These are phyloP conservation scores for Calycina marina DNA, from an alignment of 2,329 filamentous ascomycete genomes.

Conservation along the genomic window DNA sequence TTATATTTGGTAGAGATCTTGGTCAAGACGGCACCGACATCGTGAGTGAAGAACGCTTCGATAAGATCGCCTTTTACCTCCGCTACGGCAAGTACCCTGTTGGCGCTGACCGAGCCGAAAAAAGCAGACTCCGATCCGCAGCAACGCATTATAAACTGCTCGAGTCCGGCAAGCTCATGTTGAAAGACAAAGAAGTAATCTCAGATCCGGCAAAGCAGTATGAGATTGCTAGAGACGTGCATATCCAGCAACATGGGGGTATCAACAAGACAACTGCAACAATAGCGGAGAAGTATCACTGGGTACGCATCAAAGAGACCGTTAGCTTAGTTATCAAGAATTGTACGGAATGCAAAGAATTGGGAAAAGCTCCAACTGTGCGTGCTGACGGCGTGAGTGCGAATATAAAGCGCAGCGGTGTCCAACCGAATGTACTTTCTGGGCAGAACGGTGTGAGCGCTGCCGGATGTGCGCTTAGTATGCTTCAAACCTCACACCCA, in stretches of 20 bases:
- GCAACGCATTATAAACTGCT: conserved; percentile 88
- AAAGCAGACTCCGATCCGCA: conserved; percentile 82
- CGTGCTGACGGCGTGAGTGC: conserved; percentile 14
- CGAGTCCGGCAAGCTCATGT: conserved; percentile 62
- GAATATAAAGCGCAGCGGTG: conserved; percentile 6
- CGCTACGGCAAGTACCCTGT: conserved; percentile 88
- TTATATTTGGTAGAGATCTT: conserved; percentile 46
- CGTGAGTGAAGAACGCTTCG: conserved; percentile 90
- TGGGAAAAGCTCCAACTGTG: conserved; percentile 39
- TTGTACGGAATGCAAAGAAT: conserved; percentile 78
- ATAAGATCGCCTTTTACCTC: conserved; percentile 96
- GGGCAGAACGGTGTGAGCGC: conserved; percentile 11
- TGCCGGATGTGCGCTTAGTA: conserved; percentile 14
- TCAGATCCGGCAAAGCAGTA: conserved; percentile 81
- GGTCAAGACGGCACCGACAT: conserved; percentile 57
- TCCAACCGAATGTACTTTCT: conserved; percentile 2
- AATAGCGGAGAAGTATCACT: conserved; percentile 90
- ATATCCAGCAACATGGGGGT: conserved; percentile 66
- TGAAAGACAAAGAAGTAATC: conserved; percentile 96
- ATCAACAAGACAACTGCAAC: conserved; percentile 97
- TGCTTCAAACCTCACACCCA: conserved; percentile 9
- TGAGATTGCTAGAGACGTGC: conserved; percentile 68
- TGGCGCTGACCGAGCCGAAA: conserved; percentile 87
- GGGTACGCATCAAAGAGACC: conserved; percentile 96
- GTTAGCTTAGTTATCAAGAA: conserved; percentile 89